Evolutionary conservation across 352 stramenopile species (phyloP).

Genomic region (Lagenidium giganteum): DNA sequence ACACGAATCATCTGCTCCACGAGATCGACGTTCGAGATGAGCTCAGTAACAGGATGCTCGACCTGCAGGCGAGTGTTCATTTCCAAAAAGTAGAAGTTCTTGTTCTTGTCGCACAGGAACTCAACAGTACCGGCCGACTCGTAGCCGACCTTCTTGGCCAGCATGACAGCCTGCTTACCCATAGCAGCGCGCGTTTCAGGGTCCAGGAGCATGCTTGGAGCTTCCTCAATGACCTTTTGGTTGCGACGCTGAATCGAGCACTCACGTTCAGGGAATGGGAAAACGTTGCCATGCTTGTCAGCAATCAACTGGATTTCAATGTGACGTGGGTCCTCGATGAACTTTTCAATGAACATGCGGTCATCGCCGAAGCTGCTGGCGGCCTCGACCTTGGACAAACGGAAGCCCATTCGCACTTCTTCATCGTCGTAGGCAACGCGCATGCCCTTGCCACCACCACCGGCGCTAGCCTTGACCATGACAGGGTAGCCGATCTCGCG

Average conservation of each 20-base stretch:
- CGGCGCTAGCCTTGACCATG: constrained; percentile 96
- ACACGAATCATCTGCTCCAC: constrained; percentile 96
- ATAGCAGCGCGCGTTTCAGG: constrained; percentile 80
- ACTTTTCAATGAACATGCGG: constrained; percentile 96
- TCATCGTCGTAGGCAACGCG: constrained; percentile 91
- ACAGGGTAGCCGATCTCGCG: constrained; percentile 95
- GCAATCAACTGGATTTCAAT: constrained; percentile 98
- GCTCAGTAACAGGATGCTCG: constrained; percentile 96
- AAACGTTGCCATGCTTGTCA: constrained; percentile 87
- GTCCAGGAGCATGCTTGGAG: constrained; percentile 85
- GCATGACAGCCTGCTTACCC: constrained; percentile 84
- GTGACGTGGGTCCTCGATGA: constrained; percentile 95
- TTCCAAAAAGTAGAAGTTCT: constrained; percentile 99
- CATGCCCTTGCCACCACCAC: constrained; percentile 97
- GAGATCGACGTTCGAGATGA: constrained; percentile 91
- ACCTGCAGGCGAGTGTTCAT: constrained; percentile 96
- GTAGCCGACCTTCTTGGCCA: constrained; percentile 93
- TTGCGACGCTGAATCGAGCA: constrained; percentile 96
- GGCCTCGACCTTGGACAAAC: constrained; percentile 83
- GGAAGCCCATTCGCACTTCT: constrained; percentile 85
- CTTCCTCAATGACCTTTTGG: constrained; percentile 97
- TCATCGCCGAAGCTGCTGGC: constrained; percentile 93
- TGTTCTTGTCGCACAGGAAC: constrained; percentile 94
- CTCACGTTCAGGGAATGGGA: constrained; percentile 93
- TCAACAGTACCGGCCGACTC: constrained; percentile 95